A percentile compares a stretch with the other conserved stretches of the same genome.
Conservation (phyloP, 2,329 filamentous ascomycete genomes). For the Sclerotinia sclerotiorum region DNA sequence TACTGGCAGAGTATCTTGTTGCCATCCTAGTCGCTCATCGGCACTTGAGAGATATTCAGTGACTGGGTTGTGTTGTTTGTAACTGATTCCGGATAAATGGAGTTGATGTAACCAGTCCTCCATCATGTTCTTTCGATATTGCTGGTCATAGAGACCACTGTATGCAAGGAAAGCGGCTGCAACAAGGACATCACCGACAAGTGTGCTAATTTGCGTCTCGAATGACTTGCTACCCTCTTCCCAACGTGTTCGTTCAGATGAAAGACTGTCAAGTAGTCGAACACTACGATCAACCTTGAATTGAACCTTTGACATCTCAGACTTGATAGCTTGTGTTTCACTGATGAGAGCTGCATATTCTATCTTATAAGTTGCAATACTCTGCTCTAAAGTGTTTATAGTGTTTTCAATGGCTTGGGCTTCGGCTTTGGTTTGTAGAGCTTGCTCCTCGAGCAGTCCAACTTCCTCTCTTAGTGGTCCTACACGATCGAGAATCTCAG, state of each 20-base stretch:
- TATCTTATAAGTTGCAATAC: slow-evolving; percentile 91
- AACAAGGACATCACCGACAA: slow-evolving; percentile 92
- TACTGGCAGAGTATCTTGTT: slow-evolving; percentile 87
- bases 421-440: slow-evolving; percentile 88
- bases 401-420: slow-evolving; percentile 89
- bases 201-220: slow-evolving; percentile 93
- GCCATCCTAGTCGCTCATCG: slow-evolving; percentile 92
- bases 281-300: slow-evolving; percentile 98
- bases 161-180: slow-evolving; percentile 98
- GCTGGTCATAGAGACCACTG: slow-evolving; percentile 94
- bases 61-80: slow-evolving; percentile 90
- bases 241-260: slow-evolving; percentile 90
- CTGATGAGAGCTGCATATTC: slow-evolving; percentile 96
- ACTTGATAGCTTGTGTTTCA: slow-evolving; percentile 95
- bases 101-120: slow-evolving; percentile 97
- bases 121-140: slow-evolving; percentile 95
- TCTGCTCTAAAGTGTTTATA: slow-evolving; percentile 79
- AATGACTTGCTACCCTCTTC: slow-evolving; percentile 97
- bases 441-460: slow-evolving; percentile 78
- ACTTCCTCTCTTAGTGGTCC: slow-evolving; percentile 92
- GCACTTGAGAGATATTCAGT: slow-evolving; percentile 96
- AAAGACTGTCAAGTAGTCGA: slow-evolving; percentile 87
- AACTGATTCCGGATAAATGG: slow-evolving; percentile 85
- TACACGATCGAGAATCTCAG: slow-evolving; percentile 92
- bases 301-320: slow-evolving; percentile 93